phyloP scores from a whole-genome alignment of 441 rosid genomes.

The Erodium texanum region DNA sequence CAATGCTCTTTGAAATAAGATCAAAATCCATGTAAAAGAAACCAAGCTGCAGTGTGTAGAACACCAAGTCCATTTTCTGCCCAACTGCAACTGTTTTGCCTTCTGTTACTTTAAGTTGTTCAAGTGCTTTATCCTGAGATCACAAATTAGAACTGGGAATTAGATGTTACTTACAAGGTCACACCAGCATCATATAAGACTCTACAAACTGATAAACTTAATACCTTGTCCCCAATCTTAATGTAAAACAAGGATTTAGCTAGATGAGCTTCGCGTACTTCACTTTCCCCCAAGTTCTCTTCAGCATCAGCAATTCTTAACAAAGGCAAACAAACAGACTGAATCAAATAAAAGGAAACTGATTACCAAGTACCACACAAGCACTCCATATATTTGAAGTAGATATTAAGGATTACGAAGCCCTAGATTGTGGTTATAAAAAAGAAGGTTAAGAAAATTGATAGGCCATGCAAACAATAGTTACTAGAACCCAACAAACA shows the following conservation, averaged over 20 bases:
- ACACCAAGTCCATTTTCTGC: constrained; percentile 94
- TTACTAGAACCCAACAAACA: background rate
- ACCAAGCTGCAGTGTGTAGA: constrained; percentile 75
- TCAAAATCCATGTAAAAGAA: constrained; percentile 95
- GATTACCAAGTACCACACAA: background rate
- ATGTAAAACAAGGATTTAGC: constrained; percentile 86
- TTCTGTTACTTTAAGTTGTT: constrained; percentile 86
- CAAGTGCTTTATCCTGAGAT: constrained; percentile 79
- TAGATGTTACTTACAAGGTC: background rate
- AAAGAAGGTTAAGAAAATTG: background rate
- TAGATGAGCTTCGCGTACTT: constrained; percentile 97
- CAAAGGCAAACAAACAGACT: constrained; percentile 8
- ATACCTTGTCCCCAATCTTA: constrained; percentile 86
- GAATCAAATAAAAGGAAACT: background rate
- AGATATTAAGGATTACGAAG: background rate
- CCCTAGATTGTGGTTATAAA: background rate
- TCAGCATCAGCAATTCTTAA: constrained; percentile 92
- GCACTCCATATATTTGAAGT: background rate
- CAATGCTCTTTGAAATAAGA: constrained; percentile 86
- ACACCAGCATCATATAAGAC: background rate
- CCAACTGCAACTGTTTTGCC: constrained; percentile 98
- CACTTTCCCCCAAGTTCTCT: constrained; percentile 96
- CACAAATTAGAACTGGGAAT: constrained; percentile 4
- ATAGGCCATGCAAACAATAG: background rate
- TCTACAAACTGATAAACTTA: background rate